A percentile compares a stretch with the other conserved stretches of the same genome.
These are phyloP conservation scores for Pleurostoma richardsiae DNA, from an alignment of 2,329 filamentous ascomycete species.

Conservation along the genomic window DNA sequence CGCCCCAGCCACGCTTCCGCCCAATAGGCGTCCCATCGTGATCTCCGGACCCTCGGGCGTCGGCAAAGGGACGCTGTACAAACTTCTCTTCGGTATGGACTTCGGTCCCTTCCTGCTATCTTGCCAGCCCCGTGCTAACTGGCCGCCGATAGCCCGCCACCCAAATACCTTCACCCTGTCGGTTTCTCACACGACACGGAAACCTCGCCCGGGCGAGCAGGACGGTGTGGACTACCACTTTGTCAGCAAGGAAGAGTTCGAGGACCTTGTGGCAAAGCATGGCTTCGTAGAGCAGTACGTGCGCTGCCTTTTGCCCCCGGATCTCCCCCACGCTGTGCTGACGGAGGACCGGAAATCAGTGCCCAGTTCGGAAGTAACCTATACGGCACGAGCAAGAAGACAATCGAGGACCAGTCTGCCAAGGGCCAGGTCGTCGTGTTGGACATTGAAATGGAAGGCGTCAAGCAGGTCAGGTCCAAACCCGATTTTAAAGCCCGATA, in stretches of 20 bases:
- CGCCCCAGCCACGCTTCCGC: conserved; percentile 21
- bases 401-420: conserved; percentile 69
- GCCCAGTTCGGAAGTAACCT: conserved; percentile 80
- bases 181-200: conserved; percentile 74
- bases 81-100: conserved; percentile 51
- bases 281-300: conserved; percentile 69
- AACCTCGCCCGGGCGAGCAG: conserved; percentile 68
- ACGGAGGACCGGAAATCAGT: conserved; percentile 7
- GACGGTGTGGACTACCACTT: conserved; percentile 81
- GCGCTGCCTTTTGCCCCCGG: neutral
- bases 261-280: conserved; percentile 58
- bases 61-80: conserved; percentile 77
- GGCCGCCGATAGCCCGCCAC: conserved; percentile 20
- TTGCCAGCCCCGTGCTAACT: conserved; percentile 17
- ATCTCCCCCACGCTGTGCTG: conserved; percentile 22
- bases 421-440: conserved; percentile 74
- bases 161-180: conserved; percentile 48
- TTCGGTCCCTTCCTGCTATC: conserved; percentile 38
- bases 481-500: conserved; percentile 72
- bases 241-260: conserved; percentile 61
- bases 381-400: conserved; percentile 80
- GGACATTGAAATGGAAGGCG: conserved; percentile 98
- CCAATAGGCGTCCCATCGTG: conserved; percentile 61
- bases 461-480: conserved; percentile 79
- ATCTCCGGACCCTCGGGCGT: conserved; percentile 77